Evolutionary conservation across 1,139 yeast species (phyloP).

Genomic region (Nakaseomyces glabratus): DNA sequence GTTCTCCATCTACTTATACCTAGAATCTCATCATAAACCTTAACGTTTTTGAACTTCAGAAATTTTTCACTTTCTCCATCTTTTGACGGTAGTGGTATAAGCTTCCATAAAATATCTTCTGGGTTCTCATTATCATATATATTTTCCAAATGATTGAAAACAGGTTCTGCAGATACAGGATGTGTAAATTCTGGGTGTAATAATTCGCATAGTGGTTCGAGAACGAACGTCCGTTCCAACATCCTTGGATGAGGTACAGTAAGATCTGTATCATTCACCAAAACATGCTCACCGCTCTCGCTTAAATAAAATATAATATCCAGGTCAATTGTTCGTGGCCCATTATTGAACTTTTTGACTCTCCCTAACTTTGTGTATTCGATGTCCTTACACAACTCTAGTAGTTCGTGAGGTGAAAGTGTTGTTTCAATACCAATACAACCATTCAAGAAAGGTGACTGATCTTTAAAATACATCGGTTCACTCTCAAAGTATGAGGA

Average conservation of each 20-base stretch:
- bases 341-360: conserved; percentile 72
- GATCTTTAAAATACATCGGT: conserved; percentile 86
- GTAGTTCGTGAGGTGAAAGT: conserved; percentile 54
- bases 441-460: conserved; percentile 77
- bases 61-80: conserved; percentile 10
- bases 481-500: conserved; percentile 80
- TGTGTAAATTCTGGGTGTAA: conserved; percentile 56
- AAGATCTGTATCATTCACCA: conserved; percentile 46
- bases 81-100: conserved; percentile 19
- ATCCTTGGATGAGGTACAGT: conserved; percentile 79
- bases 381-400: conserved; percentile 56
- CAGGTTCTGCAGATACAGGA: conserved; percentile 79
- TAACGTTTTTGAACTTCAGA: conserved; percentile 20
- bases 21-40: conserved; percentile 10
- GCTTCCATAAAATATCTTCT: conserved; percentile 23
- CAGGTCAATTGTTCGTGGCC: conserved; percentile 84
- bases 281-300: conserved; percentile 21
- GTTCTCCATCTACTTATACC: conserved; percentile 18
- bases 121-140: conserved; percentile 34
- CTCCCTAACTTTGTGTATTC: conserved; percentile 69
- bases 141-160: conserved; percentile 57
- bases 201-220: conserved; percentile 80
- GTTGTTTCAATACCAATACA: conserved; percentile 54
- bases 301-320: conserved; percentile 61
- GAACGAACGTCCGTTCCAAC: conserved; percentile 83